These are phyloP conservation scores for Castanospermum australe DNA, from an alignment of 306 rosid species.

Conservation along the genomic window DNA sequence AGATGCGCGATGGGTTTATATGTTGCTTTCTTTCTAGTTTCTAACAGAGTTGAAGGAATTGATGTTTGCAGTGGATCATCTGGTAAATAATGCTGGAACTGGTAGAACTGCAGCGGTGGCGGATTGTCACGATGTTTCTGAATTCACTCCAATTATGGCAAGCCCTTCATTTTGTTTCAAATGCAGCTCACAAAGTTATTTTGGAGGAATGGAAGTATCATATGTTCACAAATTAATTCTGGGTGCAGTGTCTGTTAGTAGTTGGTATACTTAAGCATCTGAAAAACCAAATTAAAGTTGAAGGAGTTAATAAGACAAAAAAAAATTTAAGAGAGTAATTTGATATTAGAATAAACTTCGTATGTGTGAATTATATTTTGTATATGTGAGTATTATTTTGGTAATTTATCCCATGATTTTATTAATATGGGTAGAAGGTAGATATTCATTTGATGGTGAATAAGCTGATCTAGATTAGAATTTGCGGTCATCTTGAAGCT, in stretches of 20 bases:
- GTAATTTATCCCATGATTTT: too few relatives aligned
- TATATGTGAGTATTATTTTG: too few relatives aligned
- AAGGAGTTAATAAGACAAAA: too few relatives aligned
- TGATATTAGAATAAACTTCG: too few relatives aligned
- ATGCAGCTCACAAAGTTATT: background rate
- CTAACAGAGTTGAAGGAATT: background rate
- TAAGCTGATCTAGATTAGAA: background rate
- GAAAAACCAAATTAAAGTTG: too few relatives aligned
- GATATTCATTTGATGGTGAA: background rate
- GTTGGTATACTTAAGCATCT: background rate
- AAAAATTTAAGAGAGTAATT: too few relatives aligned
- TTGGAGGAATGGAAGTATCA: too few relatives aligned
- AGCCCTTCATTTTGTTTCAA: background rate
- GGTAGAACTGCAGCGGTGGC: constrained; percentile 22
- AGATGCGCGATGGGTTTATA: background rate
- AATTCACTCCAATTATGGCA: constrained; percentile 25
- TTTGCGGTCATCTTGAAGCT: background rate
- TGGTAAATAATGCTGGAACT: constrained; percentile 74
- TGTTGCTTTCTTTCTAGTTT: background rate
- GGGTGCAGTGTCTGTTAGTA: too few relatives aligned
- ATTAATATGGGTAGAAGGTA: too few relatives aligned
- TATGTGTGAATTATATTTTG: too few relatives aligned
- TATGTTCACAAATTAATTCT: too few relatives aligned
- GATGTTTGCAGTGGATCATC: constrained; percentile 70
- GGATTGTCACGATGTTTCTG: constrained; percentile 20